Conservation (phyloP, 768 basidiomycete species). For the Amanita pallidorosea region DNA sequence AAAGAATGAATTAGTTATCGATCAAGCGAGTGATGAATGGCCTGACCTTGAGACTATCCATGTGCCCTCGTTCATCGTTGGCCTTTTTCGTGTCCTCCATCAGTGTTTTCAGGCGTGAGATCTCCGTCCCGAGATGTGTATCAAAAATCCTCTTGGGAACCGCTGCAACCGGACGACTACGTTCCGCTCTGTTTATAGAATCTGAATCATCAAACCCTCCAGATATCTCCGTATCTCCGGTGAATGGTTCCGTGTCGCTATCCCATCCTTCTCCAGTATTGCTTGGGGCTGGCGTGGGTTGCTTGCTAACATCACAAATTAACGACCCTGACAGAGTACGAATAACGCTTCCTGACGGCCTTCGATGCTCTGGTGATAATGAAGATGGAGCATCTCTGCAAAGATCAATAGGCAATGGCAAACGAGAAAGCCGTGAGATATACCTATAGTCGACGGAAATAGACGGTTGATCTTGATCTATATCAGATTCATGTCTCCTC, state of each 20-base stretch:
- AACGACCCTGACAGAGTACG: slow-evolving; percentile 36
- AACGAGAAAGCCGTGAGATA: not conserved
- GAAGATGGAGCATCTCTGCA: not conserved
- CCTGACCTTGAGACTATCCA: slow-evolving; percentile 2
- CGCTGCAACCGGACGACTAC: not conserved
- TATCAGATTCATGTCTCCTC: not conserved
- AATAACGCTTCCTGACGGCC: slow-evolving; percentile 9
- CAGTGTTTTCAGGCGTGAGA: slow-evolving; percentile 3
- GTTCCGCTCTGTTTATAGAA: not conserved
- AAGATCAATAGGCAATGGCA: not conserved
- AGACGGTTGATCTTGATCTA: slow-evolving; percentile 2
- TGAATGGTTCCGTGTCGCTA: slow-evolving; percentile 4
- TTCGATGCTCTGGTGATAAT: not conserved
- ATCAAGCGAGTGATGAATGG: not conserved
- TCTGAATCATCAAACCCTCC: not conserved
- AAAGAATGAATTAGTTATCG: not conserved
- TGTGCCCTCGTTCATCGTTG: slow-evolving; percentile 2
- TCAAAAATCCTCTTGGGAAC: not conserved
- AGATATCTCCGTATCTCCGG: not conserved
- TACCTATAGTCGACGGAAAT: slow-evolving; percentile 7
- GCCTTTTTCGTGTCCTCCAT: slow-evolving; percentile 5
- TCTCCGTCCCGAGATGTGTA: not conserved
- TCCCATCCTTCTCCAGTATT: slow-evolving; percentile 14
- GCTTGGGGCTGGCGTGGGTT: slow-evolving; percentile 41
- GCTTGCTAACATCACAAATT: slow-evolving; percentile 35